Evolutionary conservation across 169 alveolate species (phyloP).

Genomic region (Prorocentrum cordatum): DNA sequence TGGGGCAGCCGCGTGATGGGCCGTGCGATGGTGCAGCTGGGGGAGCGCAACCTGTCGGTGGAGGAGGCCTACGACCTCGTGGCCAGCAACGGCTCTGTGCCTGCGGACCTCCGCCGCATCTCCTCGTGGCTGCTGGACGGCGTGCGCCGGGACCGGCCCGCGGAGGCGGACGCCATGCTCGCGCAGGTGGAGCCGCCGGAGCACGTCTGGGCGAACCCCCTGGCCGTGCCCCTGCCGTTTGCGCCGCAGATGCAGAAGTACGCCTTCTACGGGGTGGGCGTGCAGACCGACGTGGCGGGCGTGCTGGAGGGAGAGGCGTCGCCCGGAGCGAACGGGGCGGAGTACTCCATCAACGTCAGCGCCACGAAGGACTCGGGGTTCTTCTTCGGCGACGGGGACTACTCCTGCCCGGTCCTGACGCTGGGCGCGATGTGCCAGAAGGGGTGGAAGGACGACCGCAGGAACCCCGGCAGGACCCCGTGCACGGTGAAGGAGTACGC

Average conservation of each 20-base stretch:
- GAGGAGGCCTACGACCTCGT: neutral
- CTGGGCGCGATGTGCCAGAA: neutral
- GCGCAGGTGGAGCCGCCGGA: neutral
- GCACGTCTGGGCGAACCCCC: neutral
- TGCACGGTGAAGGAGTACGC: slow-evolving; percentile 6
- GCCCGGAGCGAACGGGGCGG: too few relatives aligned
- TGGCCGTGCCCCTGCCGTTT: neutral
- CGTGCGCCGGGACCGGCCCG: neutral
- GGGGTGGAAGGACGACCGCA: neutral
- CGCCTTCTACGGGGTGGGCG: neutral
- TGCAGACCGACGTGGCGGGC: neutral
- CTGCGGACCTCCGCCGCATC: neutral
- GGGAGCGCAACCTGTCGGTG: neutral
- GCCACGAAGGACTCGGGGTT: too few relatives aligned
- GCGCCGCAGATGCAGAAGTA: slow-evolving; percentile 8
- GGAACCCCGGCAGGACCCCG: slow-evolving; percentile 5
- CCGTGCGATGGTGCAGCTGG: neutral
- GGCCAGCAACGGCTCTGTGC: neutral
- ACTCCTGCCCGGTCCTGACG: neutral
- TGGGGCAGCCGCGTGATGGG: neutral
- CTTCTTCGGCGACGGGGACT: slow-evolving; percentile 28
- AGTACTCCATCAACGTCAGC: too few relatives aligned
- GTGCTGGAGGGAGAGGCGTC: too few relatives aligned
- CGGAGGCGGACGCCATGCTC: too few relatives aligned
- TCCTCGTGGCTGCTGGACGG: neutral